A percentile compares a stretch with the other conserved stretches of the same genome.
Conservation (phyloP, 441 rosid species). For the Populus hybrid region DNA sequence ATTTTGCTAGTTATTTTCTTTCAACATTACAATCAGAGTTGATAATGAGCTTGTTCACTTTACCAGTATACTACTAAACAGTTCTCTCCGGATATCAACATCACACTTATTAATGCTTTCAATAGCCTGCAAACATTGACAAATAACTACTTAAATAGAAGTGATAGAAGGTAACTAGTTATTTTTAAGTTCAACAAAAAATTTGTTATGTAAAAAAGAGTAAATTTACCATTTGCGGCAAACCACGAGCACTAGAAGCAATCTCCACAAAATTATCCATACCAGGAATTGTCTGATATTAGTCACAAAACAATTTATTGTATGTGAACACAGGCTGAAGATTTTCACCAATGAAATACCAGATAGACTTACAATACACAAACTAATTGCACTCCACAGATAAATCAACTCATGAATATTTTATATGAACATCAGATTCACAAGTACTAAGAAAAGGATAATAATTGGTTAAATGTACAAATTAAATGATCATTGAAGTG, state of each 20-base stretch:
- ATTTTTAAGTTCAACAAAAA: not conserved
- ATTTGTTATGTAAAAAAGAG: not conserved
- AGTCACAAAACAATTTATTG: constrained; percentile 15
- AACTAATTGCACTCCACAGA: not conserved
- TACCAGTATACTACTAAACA: constrained; percentile 96
- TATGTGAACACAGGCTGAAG: constrained; percentile 4
- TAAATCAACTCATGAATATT: not conserved
- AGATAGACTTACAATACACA: not conserved
- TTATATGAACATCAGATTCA: not conserved
- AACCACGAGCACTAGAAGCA: constrained; percentile 65
- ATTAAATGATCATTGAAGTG: not conserved
- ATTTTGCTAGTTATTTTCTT: not conserved
- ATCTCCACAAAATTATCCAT: constrained; percentile 70
- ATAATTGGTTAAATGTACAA: not conserved
- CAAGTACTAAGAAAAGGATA: not conserved
- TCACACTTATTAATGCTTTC: constrained; percentile 96
- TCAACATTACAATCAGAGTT: not conserved
- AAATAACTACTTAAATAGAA: not conserved
- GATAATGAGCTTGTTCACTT: constrained; percentile 8
- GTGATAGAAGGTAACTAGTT: not conserved
- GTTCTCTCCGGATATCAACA: constrained; percentile 92
- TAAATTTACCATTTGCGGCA: constrained; percentile 86
- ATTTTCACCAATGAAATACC: not conserved
- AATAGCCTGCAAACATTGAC: constrained; percentile 58
- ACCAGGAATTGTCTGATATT: constrained; percentile 85